Conservation (phyloP, 2,329 filamentous ascomycete genomes). For the Sphaceloma murrayae region DNA sequence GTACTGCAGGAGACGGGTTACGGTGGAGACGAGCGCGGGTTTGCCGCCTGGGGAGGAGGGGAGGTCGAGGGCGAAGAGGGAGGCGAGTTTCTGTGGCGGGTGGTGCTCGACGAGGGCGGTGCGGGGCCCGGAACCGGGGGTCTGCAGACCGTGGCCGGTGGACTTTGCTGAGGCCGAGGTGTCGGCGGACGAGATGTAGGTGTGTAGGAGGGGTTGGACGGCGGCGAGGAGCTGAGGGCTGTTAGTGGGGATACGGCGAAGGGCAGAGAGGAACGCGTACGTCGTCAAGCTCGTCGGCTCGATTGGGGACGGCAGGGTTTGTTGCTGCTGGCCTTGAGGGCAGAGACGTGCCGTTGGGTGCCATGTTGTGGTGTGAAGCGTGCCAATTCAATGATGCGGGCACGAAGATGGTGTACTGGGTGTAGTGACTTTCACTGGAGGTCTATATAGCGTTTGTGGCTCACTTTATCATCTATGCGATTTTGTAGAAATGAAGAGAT, state of each 20-base stretch:
- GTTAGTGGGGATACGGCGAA: not conserved
- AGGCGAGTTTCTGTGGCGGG: slow-evolving; percentile 35
- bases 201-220: slow-evolving; percentile 57
- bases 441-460: no score
- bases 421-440: no score
- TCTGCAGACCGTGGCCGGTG: slow-evolving; percentile 47
- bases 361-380: slow-evolving; percentile 21
- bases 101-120: slow-evolving; percentile 37
- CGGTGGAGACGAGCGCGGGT: slow-evolving; percentile 37
- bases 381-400: not conserved
- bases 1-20: slow-evolving; percentile 65
- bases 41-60: slow-evolving; percentile 32
- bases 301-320: slow-evolving; percentile 21
- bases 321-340: slow-evolving; percentile 18
- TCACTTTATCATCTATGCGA: no score
- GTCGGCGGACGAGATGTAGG: slow-evolving; percentile 63
- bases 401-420: not conserved
- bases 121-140: slow-evolving; percentile 52
- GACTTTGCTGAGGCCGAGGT: slow-evolving; percentile 48
- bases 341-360: slow-evolving; percentile 22
- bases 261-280: slow-evolving; percentile 20
- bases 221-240: slow-evolving; percentile 53
- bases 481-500: no score
- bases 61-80: slow-evolving; percentile 33
- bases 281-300: slow-evolving; percentile 31